Percentiles rank a stretch among this genome's conserved stretches.
phyloP scores from a whole-genome alignment of 495 filamentous ascomycete species.

The Aspergillus campestris region DNA sequence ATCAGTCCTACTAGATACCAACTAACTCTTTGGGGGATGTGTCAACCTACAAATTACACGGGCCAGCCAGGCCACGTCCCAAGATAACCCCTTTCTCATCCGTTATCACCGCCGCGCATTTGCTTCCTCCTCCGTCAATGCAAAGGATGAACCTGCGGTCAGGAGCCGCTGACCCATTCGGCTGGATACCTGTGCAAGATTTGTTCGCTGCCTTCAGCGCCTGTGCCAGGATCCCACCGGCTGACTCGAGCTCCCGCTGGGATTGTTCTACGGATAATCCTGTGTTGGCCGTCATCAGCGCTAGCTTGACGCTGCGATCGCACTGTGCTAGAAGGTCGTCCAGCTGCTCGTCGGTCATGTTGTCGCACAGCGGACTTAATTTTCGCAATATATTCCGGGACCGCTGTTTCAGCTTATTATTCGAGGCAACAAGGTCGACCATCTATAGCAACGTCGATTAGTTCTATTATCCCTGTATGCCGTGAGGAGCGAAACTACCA shows the following conservation, averaged over 20 bases:
- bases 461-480: background rate
- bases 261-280: slow-evolving; percentile 15
- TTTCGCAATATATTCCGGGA: slow-evolving; percentile 27
- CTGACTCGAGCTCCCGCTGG: slow-evolving; percentile 8
- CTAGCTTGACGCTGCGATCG: slow-evolving; percentile 26
- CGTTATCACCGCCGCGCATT: slow-evolving; percentile 24
- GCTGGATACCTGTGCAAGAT: background rate
- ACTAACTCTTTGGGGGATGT: too few species aligned
- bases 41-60: slow-evolving; percentile 29
- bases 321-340: slow-evolving; percentile 19
- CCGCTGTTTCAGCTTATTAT: slow-evolving; percentile 29
- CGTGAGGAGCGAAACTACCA: slow-evolving; percentile 13
- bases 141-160: slow-evolving; percentile 17
- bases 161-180: too few species aligned
- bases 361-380: slow-evolving; percentile 14
- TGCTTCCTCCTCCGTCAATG: slow-evolving; percentile 32
- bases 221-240: slow-evolving; percentile 19
- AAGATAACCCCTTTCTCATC: slow-evolving; percentile 4
- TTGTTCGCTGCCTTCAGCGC: slow-evolving; percentile 9
- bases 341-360: slow-evolving; percentile 15
- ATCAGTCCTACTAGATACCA: slow-evolving; percentile 10
- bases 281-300: slow-evolving; percentile 22
- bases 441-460: slow-evolving; percentile 13
- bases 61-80: slow-evolving; percentile 19
- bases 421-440: slow-evolving; percentile 32